These are phyloP conservation scores for Camelina neglecta DNA, from an alignment of 345 rosid genomes.

Conservation along the genomic window DNA sequence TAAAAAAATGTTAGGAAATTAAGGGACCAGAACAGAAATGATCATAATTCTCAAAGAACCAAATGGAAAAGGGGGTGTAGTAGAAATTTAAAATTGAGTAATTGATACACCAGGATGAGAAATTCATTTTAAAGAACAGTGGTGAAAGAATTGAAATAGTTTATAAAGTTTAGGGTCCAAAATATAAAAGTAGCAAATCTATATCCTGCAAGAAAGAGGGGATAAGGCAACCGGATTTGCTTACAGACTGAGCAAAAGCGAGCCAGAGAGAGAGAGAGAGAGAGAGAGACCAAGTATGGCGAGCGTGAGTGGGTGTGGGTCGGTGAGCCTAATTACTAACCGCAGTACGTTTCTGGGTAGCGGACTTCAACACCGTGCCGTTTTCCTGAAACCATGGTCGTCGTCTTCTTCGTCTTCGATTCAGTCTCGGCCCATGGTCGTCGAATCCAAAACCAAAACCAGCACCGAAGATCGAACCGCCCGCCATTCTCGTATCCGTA, in stretches of 20 bases:
- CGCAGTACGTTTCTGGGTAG: constrained; percentile 43
- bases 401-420: constrained; percentile 19
- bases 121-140: background rate
- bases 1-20: too few relatives aligned
- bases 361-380: constrained; percentile 42
- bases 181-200: constrained; percentile 19
- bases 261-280: background rate
- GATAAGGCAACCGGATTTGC: constrained; percentile 42
- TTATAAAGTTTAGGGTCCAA: background rate
- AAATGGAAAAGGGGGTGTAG: too few relatives aligned
- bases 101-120: background rate
- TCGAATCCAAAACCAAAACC: constrained; percentile 73
- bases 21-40: too few relatives aligned
- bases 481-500: constrained; percentile 87
- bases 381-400: constrained; percentile 42
- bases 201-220: constrained; percentile 28
- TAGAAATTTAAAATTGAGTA: too few relatives aligned
- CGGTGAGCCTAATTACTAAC: constrained; percentile 36
- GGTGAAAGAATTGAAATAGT: background rate
- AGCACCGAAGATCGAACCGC: constrained; percentile 76
- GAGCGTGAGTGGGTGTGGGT: constrained; percentile 46
- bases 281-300: constrained; percentile 17
- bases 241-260: background rate
- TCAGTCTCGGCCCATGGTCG: constrained; percentile 40
- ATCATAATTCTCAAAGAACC: too few relatives aligned